Percentiles rank a stretch among this genome's conserved stretches.
Conservation (phyloP, 345 rosid genomes). For the Lepidium aucheri region DNA sequence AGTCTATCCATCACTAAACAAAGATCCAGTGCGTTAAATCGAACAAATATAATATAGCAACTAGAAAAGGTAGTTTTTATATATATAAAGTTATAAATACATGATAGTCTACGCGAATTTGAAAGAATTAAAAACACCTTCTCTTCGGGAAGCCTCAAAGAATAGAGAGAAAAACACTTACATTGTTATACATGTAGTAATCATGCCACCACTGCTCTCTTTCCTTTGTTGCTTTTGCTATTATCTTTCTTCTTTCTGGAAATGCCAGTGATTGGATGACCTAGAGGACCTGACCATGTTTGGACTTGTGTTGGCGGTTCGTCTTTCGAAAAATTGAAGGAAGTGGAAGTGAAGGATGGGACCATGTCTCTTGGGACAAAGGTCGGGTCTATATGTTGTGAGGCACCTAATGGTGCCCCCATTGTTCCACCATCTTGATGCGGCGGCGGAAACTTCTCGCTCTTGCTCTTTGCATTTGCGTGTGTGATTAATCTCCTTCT, state of each 20-base stretch:
- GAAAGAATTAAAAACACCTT: conserved; percentile 20
- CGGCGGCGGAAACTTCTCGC: conserved; percentile 96
- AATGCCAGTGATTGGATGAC: conserved; percentile 27
- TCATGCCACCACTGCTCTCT: conserved; percentile 25
- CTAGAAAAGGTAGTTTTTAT: background rate
- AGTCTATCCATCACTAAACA: background rate
- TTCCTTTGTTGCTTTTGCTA: conserved; percentile 26
- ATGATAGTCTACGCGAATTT: conserved; percentile 21
- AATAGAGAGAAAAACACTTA: conserved; percentile 15
- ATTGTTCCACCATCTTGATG: conserved; percentile 94
- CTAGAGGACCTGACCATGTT: conserved; percentile 97
- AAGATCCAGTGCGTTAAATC: background rate
- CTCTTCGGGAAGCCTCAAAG: conserved; percentile 11
- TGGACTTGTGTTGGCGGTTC: conserved; percentile 45
- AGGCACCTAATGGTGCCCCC: conserved; percentile 69
- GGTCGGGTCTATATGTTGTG: conserved; percentile 75
- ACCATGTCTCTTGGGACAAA: conserved; percentile 35
- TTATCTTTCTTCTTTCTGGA: conserved; percentile 25
- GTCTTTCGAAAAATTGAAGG: conserved; percentile 55
- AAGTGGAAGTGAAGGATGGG: conserved; percentile 59
- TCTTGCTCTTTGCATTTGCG: conserved; percentile 92
- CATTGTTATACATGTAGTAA: conserved; percentile 19
- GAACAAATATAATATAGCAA: background rate
- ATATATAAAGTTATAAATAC: conserved; percentile 18
- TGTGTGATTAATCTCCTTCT: conserved; percentile 78